Evolutionary conservation across 2,329 filamentous ascomycete species (phyloP).

Genomic region (Beauveria sp.): DNA sequence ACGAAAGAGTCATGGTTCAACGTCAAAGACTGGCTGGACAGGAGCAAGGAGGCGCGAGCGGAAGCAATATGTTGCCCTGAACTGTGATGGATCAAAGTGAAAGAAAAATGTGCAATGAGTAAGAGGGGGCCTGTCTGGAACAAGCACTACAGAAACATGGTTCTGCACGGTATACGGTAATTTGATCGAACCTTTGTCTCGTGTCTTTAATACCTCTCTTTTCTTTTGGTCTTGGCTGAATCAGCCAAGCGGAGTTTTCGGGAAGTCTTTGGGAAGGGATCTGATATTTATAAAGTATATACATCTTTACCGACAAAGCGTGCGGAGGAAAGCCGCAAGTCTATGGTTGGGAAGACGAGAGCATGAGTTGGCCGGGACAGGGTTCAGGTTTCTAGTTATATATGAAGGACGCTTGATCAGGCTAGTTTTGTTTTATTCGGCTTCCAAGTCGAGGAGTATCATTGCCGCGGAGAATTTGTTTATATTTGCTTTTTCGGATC

Average conservation of each 20-base stretch:
- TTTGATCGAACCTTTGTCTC: background rate
- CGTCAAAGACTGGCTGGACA: slow-evolving; percentile 40
- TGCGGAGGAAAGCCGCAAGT: background rate
- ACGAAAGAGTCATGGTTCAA: slow-evolving; percentile 57
- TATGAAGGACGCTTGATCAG: background rate
- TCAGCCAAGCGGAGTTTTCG: background rate
- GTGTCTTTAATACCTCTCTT: background rate
- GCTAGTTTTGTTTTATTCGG: background rate
- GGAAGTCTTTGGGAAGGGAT: background rate
- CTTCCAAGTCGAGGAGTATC: background rate
- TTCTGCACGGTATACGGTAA: background rate
- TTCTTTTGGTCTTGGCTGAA: background rate
- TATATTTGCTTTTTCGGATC: no score
- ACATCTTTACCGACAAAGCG: background rate
- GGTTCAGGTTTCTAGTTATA: background rate
- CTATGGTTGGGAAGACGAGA: background rate
- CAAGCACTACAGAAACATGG: background rate
- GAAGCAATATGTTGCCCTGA: background rate
- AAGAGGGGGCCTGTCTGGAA: background rate
- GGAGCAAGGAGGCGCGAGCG: slow-evolving; percentile 15
- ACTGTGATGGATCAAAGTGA: background rate
- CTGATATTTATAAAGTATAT: background rate
- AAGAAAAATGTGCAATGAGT: no score
- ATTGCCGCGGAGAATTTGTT: background rate
- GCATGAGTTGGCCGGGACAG: background rate